These are phyloP conservation scores for Sphaerostilbella broomeana DNA, from an alignment of 2,329 filamentous ascomycete genomes.

Conservation along the genomic window DNA sequence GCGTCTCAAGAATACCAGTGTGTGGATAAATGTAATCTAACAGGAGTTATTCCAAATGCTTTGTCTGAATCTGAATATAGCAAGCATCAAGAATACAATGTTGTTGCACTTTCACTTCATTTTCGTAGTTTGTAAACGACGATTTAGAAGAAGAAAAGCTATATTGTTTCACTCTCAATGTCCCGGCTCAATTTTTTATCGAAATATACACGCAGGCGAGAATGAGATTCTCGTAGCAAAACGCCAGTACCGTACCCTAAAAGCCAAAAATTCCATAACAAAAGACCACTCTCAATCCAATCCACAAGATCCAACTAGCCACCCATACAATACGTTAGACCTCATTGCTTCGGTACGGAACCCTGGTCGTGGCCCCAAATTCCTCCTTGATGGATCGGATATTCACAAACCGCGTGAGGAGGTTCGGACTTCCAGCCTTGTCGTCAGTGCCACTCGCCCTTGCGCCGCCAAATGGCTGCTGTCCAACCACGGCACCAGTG, in stretches of 20 bases:
- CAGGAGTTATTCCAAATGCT: too few relatives aligned
- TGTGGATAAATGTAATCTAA: too few relatives aligned
- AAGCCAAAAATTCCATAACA: not conserved
- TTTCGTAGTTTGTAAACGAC: too few relatives aligned
- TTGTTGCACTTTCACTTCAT: too few relatives aligned
- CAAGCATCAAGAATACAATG: too few relatives aligned
- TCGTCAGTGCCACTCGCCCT: constrained; percentile 66
- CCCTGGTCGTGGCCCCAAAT: constrained; percentile 56
- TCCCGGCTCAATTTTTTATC: too few relatives aligned
- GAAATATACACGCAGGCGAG: too few relatives aligned
- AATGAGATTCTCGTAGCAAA: not conserved
- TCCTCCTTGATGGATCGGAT: constrained; percentile 68
- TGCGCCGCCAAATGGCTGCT: constrained; percentile 65
- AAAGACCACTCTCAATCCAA: not conserved
- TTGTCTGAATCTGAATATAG: too few relatives aligned
- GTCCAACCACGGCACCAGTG: constrained; percentile 65
- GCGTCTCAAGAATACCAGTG: too few relatives aligned
- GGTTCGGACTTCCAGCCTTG: constrained; percentile 61
- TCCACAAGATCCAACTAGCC: too few relatives aligned
- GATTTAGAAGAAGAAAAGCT: too few relatives aligned
- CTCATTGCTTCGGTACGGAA: constrained; percentile 68
- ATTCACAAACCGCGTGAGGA: constrained; percentile 61
- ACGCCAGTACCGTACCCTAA: constrained; percentile 6
- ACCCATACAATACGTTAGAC: constrained; percentile 33
- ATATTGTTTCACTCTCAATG: too few relatives aligned